Base-by-base conservation (phyloP, 2,329 filamentous ascomycete species). In the Aspergillus proliferans region DNA sequence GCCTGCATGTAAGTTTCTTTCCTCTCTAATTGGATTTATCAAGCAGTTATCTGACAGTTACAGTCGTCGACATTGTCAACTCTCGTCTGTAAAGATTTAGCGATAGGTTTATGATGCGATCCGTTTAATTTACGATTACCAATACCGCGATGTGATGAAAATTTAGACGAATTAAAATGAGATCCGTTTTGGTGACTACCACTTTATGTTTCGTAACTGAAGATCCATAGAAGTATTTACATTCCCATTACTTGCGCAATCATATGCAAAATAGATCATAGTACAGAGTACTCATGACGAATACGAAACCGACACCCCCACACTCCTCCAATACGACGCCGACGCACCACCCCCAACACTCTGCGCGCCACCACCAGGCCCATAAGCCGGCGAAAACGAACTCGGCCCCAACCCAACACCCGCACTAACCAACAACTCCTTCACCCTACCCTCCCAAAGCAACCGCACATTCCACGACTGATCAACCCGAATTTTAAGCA, bases 361-460 rank as follows among this genome's bases (percentile, higher is more conserved):
- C 45, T 62, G 60, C 36, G 56, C 55, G 48, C 57, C 52, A 22
- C 54, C 53, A 21, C 59, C 54, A 15, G 62, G 55, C 22, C 52
- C 53, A 19, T 54, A 56, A 19, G 63, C 57, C 34, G 58, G 48
- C 5, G 67, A 65, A 45, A 67, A 69, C 26, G 67, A 66, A 18
- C 65, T 63, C 9, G 72, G 77, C 64, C 95, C 90, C 48, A 98
- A 82, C 45, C 84, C 88, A 49, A 89, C 88, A 8, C 93, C 93
- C 39, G 95, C 77, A 59, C 89, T 95, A 66, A 97, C 94, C 49
- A 98, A 78, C 51, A 98, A 74, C 57, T 95, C 92, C 73, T 97
- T 95, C 51, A 94, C 81, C 47, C 90, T 80, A 2, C 92, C 91
- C 67, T 97, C 92, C 92, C 93, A 98, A 19, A 97, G 72, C 45